Conservation (phyloP, 2,329 filamentous ascomycete species). For the Pseudogymnoascus pannorum region DNA sequence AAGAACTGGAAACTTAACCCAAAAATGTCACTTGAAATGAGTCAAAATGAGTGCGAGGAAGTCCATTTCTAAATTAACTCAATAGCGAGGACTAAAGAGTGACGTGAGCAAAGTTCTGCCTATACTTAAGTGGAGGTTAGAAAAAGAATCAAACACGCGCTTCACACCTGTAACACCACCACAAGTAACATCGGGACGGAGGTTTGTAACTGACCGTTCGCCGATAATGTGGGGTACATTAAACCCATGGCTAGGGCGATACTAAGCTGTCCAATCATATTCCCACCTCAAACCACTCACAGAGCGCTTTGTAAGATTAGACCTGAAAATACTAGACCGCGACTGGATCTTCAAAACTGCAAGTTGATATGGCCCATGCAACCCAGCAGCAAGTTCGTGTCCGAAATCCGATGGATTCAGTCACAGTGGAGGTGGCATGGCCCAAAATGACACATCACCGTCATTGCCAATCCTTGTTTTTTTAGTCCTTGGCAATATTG, state of each 20-base stretch:
- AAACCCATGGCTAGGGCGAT: not conserved
- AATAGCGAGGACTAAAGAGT: not conserved
- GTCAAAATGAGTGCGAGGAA: not conserved
- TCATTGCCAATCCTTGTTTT: not conserved
- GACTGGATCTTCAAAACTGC: not conserved
- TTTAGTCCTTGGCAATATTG: not conserved
- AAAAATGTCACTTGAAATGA: not conserved
- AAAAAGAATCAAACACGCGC: conserved; percentile 2
- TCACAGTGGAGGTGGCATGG: not conserved
- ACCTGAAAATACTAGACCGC: not conserved
- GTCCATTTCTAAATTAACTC: not conserved
- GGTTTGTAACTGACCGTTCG: not conserved
- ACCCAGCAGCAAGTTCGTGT: not conserved
- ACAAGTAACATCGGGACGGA: not conserved
- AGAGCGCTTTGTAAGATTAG: not conserved
- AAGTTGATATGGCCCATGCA: not conserved
- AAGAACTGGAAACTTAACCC: not conserved
- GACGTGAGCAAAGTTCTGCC: conserved; percentile 3
- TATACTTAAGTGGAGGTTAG: not conserved
- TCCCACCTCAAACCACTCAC: not conserved
- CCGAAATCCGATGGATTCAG: not conserved
- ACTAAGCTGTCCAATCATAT: not conserved
- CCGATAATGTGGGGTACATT: conserved; percentile 3
- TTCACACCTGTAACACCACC: too few relatives aligned
- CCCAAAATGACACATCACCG: not conserved